phyloP scores from a whole-genome alignment of 352 stramenopile species.

The Globisporangium rhizosaccharum region DNA sequence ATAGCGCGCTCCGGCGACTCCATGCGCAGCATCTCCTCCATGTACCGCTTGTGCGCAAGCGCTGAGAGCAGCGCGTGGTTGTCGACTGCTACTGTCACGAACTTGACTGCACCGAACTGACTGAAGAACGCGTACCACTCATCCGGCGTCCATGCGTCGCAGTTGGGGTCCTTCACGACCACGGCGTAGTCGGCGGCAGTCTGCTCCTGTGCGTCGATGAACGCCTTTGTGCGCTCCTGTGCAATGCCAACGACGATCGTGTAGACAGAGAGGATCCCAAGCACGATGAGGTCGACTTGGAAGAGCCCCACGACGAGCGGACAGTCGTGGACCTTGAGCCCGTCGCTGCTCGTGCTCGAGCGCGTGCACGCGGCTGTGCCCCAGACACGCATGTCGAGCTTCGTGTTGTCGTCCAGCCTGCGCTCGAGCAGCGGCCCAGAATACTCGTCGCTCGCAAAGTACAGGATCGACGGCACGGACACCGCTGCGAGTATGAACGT shows the following conservation, averaged over 20 bases:
- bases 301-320: slow-evolving; percentile 45
- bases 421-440: slow-evolving; percentile 31
- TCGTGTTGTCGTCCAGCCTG: slow-evolving; percentile 21
- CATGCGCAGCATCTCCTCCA: slow-evolving; percentile 69
- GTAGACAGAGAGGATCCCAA: slow-evolving; percentile 46
- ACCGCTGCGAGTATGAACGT: slow-evolving; percentile 53
- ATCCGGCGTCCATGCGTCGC: slow-evolving; percentile 52
- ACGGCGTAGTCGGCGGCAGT: slow-evolving; percentile 70
- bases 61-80: slow-evolving; percentile 56
- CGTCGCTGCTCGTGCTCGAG: slow-evolving; percentile 11
- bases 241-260: slow-evolving; percentile 33
- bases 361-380: slow-evolving; percentile 57
- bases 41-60: slow-evolving; percentile 56
- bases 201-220: slow-evolving; percentile 53
- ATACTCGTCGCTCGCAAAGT: slow-evolving; percentile 65
- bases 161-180: slow-evolving; percentile 65
- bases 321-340: slow-evolving; percentile 34
- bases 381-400: slow-evolving; percentile 44
- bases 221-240: slow-evolving; percentile 36
- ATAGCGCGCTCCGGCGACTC: slow-evolving; percentile 35
- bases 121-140: slow-evolving; percentile 67
- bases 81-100: slow-evolving; percentile 58
- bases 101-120: slow-evolving; percentile 66
- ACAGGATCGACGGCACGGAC: slow-evolving; percentile 51
- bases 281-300: slow-evolving; percentile 48